Evolutionary conservation across 2,329 filamentous ascomycete genomes (phyloP), one percentile per base, ranked within the genome.

Genomic region (Dendryphion nanum): DNA sequence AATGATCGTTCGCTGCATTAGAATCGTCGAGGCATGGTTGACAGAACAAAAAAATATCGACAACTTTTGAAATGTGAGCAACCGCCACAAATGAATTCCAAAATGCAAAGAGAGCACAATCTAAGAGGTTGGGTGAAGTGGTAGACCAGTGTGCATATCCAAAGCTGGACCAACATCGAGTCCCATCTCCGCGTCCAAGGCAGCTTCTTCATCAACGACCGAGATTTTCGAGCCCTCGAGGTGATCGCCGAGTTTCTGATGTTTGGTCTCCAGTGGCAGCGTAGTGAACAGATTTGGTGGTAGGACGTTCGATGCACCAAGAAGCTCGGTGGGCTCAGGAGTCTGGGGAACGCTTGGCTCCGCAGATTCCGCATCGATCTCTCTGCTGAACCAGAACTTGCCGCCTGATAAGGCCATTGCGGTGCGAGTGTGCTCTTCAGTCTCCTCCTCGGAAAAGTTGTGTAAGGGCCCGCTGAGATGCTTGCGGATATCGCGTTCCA

Each of bases 401-500:
- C 66, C 69, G n/a, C 67, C 69, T 19, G 53, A 48, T 4, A 66
- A 40, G 8, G 70, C 71, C 18, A 69, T 59, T 30, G 58, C 53
- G 45, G 72, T 69, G 2, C 52, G 50, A 13, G 71, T 51, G 20
- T 63, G 59, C 12, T 68, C 61, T 13, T 65, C 58, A 50, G 69
- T 47, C 4, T 59, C 55, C n/a, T 51, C 48, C 2, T 61, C 62
- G 4, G 47, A 33, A 30, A 65, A 61, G 18, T 55, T 57, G 43
- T 75, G 73, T 4, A 43, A 50, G n/a, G 70, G 62, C 21, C 70
- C 35, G 68, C 64, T 40, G 65, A 71, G 64, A 51, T 84, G 81
- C 5, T 73, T 61, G 47, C 75, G 73, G 4, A 82, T 66, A 52
- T 83, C 77, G 44, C 78, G 76, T 24, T 79, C 73, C 31, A 76